These are phyloP conservation scores for Kalmusia sp. DNA, from an alignment of 2,329 filamentous ascomycete species.

Conservation along the genomic window DNA sequence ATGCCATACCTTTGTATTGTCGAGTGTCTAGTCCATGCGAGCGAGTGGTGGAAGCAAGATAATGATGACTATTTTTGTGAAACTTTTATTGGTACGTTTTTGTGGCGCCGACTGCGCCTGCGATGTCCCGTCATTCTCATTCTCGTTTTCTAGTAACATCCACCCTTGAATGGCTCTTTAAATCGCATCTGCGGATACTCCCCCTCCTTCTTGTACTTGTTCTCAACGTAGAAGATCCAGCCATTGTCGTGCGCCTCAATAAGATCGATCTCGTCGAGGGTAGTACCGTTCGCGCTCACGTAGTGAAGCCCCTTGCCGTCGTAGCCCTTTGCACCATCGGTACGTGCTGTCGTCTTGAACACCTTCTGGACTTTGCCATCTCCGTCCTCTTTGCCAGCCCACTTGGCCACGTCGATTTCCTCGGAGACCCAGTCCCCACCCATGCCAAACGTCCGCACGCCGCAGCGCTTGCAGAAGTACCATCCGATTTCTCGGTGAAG, in stretches of 20 bases:
- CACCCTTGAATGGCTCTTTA: slow-evolving; percentile 10
- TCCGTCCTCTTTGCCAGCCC: slow-evolving; percentile 20
- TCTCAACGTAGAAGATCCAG: slow-evolving; percentile 41
- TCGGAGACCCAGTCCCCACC: slow-evolving; percentile 29
- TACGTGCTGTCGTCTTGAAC: slow-evolving; percentile 25
- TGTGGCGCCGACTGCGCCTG: too few relatives aligned
- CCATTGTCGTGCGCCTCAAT: slow-evolving; percentile 43
- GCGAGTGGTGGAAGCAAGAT: too few relatives aligned
- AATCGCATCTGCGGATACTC: neutral
- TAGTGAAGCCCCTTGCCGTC: slow-evolving; percentile 32
- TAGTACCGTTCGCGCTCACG: slow-evolving; percentile 43
- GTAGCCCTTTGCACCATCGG: slow-evolving; percentile 10
- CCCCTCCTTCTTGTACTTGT: slow-evolving; percentile 9
- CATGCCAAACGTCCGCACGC: slow-evolving; percentile 53
- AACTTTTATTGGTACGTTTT: too few relatives aligned
- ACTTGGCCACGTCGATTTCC: slow-evolving; percentile 28
- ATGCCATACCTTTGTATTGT: too few relatives aligned
- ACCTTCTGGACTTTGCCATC: slow-evolving; percentile 27
- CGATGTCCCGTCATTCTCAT: too few relatives aligned
- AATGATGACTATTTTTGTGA: too few relatives aligned
- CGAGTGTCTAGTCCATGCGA: too few relatives aligned
- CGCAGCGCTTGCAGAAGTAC: slow-evolving; percentile 58
- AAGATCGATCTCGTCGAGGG: slow-evolving; percentile 38
- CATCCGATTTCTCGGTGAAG: slow-evolving; percentile 44
- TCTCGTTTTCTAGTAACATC: slow-evolving; percentile 6